These are phyloP conservation scores for Hortaea werneckii DNA, from an alignment of 2,329 filamentous ascomycete species.

Conservation along the genomic window DNA sequence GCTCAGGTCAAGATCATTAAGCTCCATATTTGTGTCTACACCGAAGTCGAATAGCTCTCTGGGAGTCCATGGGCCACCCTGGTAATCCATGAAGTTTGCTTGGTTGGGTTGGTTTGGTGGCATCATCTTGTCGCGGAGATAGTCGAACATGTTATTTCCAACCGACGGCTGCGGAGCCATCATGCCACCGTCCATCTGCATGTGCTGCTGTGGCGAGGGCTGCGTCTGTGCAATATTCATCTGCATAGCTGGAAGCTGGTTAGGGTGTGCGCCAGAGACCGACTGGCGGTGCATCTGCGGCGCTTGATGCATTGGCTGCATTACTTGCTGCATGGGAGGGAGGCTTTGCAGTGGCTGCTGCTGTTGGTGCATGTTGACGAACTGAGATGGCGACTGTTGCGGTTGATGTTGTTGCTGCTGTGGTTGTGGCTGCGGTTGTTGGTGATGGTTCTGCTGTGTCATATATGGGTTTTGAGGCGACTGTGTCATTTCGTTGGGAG, in stretches of 20 bases:
- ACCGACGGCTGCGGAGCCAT: slow-evolving; percentile 16
- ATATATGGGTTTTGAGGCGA: slow-evolving; percentile 10
- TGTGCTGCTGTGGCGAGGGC: slow-evolving; percentile 7
- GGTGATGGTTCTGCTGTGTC: slow-evolving; percentile 14
- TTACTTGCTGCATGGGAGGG: slow-evolving; percentile 12
- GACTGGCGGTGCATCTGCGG: slow-evolving; percentile 11
- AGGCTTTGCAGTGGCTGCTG: slow-evolving; percentile 6
- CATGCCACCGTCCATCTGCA: slow-evolving; percentile 19
- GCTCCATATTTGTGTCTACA: slow-evolving; percentile 35
- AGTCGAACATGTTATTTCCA: slow-evolving; percentile 24
- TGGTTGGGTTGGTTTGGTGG: slow-evolving; percentile 10
- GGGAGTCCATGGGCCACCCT: slow-evolving; percentile 32
- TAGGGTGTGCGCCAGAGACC: slow-evolving; percentile 4
- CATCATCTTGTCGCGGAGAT: slow-evolving; percentile 25
- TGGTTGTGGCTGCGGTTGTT: slow-evolving; percentile 1
- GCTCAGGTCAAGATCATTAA: slow-evolving; percentile 36
- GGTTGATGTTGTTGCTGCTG: slow-evolving; percentile 3
- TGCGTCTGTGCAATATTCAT: slow-evolving; percentile 3
- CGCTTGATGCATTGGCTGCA: slow-evolving; percentile 14
- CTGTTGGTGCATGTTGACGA: not conserved
- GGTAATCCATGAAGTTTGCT: slow-evolving; percentile 18
- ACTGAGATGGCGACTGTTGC: not conserved
- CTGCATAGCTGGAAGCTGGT: slow-evolving; percentile 8
- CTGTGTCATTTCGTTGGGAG: slow-evolving; percentile 12
- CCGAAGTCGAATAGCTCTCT: slow-evolving; percentile 36